phyloP scores from a whole-genome alignment of 768 basidiomycete genomes.

The Kwoniella mangroviensis region DNA sequence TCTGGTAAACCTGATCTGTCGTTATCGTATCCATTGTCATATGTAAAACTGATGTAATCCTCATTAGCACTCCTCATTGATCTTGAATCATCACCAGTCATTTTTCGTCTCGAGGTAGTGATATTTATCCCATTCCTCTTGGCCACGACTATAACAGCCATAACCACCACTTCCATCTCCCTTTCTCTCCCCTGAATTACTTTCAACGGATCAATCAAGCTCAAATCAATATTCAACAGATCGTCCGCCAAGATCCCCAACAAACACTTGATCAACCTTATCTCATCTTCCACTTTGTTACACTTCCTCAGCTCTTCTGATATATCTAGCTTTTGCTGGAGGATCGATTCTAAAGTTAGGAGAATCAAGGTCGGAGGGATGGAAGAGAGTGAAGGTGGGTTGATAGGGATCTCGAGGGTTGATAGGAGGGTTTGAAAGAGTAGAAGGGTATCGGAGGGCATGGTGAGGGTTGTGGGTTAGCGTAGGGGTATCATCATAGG shows the following conservation, averaged over 20 bases:
- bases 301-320: conserved; percentile 18
- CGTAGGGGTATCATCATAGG: background rate
- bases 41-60: background rate
- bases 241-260: conserved; percentile 37
- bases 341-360: conserved; percentile 24
- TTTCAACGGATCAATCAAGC: conserved; percentile 23
- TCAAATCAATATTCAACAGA: conserved; percentile 33
- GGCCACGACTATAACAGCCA: conserved; percentile 36
- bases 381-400: conserved; percentile 16
- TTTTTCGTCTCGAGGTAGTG: background rate
- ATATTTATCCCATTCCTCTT: conserved; percentile 26
- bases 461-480: background rate
- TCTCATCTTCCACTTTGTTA: conserved; percentile 21
- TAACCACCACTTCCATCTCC: conserved; percentile 32
- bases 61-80: too few species aligned
- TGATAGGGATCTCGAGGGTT: conserved; percentile 27
- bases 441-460: conserved; percentile 28
- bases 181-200: conserved; percentile 24
- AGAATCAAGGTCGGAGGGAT: conserved; percentile 31
- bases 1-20: background rate
- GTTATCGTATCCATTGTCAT: background rate
- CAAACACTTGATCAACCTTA: conserved; percentile 29
- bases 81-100: background rate
- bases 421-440: conserved; percentile 23
- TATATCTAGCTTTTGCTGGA: conserved; percentile 19